phyloP scores from a whole-genome alignment of 129 eudicot species.

The Silybum marianum region DNA sequence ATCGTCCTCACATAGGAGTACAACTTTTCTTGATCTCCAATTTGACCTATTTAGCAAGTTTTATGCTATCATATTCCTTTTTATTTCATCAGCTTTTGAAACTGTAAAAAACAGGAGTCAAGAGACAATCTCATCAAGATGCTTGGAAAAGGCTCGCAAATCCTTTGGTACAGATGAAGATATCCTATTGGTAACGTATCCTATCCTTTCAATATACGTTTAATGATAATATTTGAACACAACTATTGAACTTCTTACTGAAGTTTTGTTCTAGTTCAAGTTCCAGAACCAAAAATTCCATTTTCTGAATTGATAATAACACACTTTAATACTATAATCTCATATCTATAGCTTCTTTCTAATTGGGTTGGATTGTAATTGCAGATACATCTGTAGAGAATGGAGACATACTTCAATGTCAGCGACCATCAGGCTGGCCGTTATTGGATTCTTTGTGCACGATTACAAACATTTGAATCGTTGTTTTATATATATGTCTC shows the following conservation, averaged over 20 bases:
- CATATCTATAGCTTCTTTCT: background rate
- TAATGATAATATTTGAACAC: background rate
- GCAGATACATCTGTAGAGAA: slow-evolving; percentile 34
- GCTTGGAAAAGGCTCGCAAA: slow-evolving; percentile 83
- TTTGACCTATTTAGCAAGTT: background rate
- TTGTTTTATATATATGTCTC: background rate
- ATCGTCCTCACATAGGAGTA: background rate
- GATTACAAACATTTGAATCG: background rate
- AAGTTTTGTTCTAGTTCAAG: background rate
- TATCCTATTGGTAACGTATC: slow-evolving; percentile 71
- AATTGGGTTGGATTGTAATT: slow-evolving; percentile 12
- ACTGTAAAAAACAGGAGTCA: slow-evolving; percentile 50
- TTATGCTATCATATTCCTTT: background rate
- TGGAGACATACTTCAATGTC: background rate
- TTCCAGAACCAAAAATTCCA: background rate
- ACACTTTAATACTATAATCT: background rate
- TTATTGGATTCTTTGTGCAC: background rate
- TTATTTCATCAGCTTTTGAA: background rate
- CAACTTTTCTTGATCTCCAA: background rate
- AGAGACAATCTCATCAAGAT: slow-evolving; percentile 58
- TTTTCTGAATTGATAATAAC: background rate
- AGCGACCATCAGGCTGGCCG: background rate
- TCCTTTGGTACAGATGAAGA: slow-evolving; percentile 97
- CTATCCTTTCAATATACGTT: background rate
- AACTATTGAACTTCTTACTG: background rate